Base-by-base conservation (phyloP, 768 basidiomycete species). In the Macrolepiota albuminosa region DNA sequence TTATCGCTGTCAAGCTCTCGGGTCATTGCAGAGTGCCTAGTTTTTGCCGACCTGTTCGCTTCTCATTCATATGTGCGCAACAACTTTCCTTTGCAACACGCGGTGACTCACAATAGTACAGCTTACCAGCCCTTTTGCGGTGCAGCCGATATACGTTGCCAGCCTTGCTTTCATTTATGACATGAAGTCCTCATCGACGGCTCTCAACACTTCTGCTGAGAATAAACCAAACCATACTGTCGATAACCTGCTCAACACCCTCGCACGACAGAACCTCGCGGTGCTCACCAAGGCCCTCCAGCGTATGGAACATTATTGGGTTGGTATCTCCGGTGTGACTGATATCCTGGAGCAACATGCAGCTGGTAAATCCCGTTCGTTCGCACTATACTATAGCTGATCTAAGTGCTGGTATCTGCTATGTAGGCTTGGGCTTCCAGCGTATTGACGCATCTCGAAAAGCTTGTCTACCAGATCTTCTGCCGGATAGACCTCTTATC, bases 251-350 rank as follows among this genome's bases (percentile, higher is more conserved):
- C 63, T 61, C 43, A 61, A 40, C 29, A 58, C 60, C 24, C 60
- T 64, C 9, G 57, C 61, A 26, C 52, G 64, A 33, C 61, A 65
- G 36, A 65, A 63, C 37, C 56, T 63, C 26, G 53, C 62, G 26
- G 59, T 58, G n/a, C 57, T 63, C 31, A 49, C 60, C 7, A 63
- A 61, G 37, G 63, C 63, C 11, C 47, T 64, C 37, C 60, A 64
- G 11, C 60, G 57, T 33, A 61, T 61, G 63, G 60, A 64, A n/a
- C 57, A 64, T 24, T 64, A 64, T n/a, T 64, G 63, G 63, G 57
- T 50, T 26, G 60, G 63, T 5, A 61, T 64, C 49, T 64, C 63
- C 13, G 26, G 46, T 26, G 54, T 64, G n/a, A 56, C 60, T 7
- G 57, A 61, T 36, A 58, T 56, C 33, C 43, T 64, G 10, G 63